These are phyloP conservation scores for Saccharomycopsis fibuligera DNA, from an alignment of 805 yeast species.

Conservation along the genomic window DNA sequence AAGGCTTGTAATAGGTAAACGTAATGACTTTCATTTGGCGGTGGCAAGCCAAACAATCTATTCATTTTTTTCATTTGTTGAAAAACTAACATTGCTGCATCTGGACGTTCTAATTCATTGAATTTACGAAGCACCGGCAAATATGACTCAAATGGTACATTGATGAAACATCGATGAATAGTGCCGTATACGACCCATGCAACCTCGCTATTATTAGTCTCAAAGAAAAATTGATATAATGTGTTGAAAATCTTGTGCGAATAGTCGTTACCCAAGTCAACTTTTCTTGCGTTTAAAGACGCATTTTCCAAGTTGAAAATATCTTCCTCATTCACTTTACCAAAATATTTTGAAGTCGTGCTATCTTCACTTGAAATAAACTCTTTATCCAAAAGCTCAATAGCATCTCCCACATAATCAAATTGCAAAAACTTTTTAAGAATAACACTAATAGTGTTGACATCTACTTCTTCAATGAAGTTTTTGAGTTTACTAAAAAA, in stretches of 20 bases:
- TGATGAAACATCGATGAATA: slow-evolving; percentile 44
- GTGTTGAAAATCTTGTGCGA: slow-evolving; percentile 34
- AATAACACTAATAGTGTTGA: slow-evolving; percentile 33
- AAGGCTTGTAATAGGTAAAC: slow-evolving; percentile 50
- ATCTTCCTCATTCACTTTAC: slow-evolving; percentile 23
- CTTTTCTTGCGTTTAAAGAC: slow-evolving; percentile 19
- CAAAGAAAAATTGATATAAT: slow-evolving; percentile 39
- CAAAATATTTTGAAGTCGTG: slow-evolving; percentile 17
- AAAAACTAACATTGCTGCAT: slow-evolving; percentile 56
- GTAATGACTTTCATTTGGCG: slow-evolving; percentile 50
- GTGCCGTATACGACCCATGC: slow-evolving; percentile 58
- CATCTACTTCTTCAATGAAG: slow-evolving; percentile 32
- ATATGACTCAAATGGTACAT: slow-evolving; percentile 51
- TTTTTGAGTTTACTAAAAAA: slow-evolving; percentile 27
- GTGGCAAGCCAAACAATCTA: slow-evolving; percentile 42
- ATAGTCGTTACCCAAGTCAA: slow-evolving; percentile 17
- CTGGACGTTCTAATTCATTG: slow-evolving; percentile 41
- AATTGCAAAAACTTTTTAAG: slow-evolving; percentile 30
- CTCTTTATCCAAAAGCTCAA: slow-evolving; percentile 36
- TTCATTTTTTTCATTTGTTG: slow-evolving; percentile 49
- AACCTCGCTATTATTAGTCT: slow-evolving; percentile 35
- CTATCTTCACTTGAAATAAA: slow-evolving; percentile 27
- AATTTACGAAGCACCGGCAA: slow-evolving; percentile 51
- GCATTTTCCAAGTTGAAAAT: slow-evolving; percentile 23
- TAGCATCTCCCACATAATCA: slow-evolving; percentile 34